Percentiles rank a stretch among this genome's conserved stretches.
These are phyloP conservation scores for Pilaira anomala DNA, from an alignment of 192 early-diverging fungal genomes.

Conservation along the genomic window DNA sequence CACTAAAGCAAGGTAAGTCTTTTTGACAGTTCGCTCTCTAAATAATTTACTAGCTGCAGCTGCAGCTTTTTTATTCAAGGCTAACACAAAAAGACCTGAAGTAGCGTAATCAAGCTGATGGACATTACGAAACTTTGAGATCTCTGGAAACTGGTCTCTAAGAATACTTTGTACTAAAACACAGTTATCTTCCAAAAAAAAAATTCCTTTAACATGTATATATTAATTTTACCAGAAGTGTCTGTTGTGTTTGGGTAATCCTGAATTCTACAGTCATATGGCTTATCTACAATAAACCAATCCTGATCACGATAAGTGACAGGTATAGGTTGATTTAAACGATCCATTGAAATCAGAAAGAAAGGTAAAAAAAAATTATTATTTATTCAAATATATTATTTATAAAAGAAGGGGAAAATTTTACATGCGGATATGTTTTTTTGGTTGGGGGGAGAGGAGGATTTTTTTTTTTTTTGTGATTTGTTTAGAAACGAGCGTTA, in stretches of 20 bases:
- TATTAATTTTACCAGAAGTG: constrained; percentile 5
- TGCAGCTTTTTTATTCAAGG: constrained; percentile 33
- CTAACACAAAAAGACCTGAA: constrained; percentile 38
- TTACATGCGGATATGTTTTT: too few species aligned
- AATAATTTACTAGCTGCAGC: constrained; percentile 28
- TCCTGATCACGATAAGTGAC: constrained; percentile 30
- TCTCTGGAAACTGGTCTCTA: constrained; percentile 20
- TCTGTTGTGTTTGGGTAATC: neutral
- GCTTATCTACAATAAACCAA: constrained; percentile 40
- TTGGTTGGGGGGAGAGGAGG: too few species aligned
- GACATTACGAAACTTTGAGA: constrained; percentile 34
- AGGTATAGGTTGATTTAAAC: neutral
- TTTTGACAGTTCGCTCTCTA: constrained; percentile 28
- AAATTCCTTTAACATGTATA: neutral
- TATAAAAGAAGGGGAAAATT: too few species aligned
- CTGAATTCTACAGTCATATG: constrained; percentile 32
- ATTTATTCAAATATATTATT: too few species aligned
- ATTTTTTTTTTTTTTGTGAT: too few species aligned
- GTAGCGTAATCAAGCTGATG: constrained; percentile 45
- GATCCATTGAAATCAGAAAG: constrained; percentile 3
- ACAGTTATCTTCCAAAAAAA: neutral
- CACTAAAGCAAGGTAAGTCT: constrained; percentile 39
- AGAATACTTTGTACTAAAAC: constrained; percentile 23
- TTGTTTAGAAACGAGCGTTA: constrained; percentile 17
- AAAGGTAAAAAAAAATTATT: too few species aligned